Conservation (phyloP, 352 stramenopile species). For the Pythium periplocum region DNA sequence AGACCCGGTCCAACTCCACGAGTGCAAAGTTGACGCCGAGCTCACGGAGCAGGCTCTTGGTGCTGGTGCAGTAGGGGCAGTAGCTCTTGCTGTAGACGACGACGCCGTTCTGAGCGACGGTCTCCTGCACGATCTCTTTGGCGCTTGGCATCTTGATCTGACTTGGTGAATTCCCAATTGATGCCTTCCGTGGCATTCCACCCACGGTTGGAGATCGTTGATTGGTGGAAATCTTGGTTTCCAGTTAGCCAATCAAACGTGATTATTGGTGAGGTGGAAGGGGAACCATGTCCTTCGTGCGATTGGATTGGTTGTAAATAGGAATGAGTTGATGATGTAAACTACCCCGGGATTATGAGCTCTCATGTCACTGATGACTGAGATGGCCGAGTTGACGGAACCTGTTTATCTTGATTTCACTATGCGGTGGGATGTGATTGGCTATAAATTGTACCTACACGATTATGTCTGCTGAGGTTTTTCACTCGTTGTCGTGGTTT, state of each 20-base stretch:
- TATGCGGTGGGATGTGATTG: too few relatives aligned
- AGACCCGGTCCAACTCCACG: constrained; percentile 57
- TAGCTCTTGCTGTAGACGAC: constrained; percentile 93
- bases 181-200: not conserved
- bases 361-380: too few relatives aligned
- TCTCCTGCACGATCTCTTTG: constrained; percentile 61
- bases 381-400: too few relatives aligned
- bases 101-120: constrained; percentile 46
- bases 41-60: constrained; percentile 55
- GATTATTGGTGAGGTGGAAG: too few relatives aligned
- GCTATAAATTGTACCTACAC: too few relatives aligned
- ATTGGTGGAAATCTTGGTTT: constrained; percentile 6
- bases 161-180: too few relatives aligned
- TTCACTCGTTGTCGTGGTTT: too few relatives aligned
- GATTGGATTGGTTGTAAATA: constrained; percentile 4
- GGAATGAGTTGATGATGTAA: constrained; percentile 3
- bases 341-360: not conserved
- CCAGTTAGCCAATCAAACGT: too few relatives aligned
- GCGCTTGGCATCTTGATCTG: constrained; percentile 40
- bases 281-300: not conserved
- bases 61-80: constrained; percentile 92
- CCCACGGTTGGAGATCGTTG: not conserved
- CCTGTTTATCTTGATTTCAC: too few relatives aligned
- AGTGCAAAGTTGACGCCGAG: constrained; percentile 47
- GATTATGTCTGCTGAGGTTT: too few relatives aligned